A percentile compares a stretch with the other conserved stretches of the same genome.
Evolutionary conservation across 2,329 filamentous ascomycete genomes (phyloP).

Genomic region (Ceratocystis papillata): DNA sequence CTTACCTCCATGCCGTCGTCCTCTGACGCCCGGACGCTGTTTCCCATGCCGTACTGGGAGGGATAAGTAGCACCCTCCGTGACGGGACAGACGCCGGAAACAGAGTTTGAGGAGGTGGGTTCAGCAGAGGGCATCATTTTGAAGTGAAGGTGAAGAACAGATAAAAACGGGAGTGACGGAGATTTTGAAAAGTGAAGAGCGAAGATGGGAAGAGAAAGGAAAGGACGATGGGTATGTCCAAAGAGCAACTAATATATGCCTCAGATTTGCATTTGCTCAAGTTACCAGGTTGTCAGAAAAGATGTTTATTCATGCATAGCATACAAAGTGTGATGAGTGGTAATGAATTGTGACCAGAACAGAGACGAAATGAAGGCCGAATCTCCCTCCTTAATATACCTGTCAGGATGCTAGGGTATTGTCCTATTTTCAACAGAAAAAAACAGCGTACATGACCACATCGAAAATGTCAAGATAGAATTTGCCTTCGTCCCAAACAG

Average conservation of each 20-base stretch:
- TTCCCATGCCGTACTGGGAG: too few species aligned
- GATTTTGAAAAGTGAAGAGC: too few species aligned
- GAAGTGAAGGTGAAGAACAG: too few species aligned
- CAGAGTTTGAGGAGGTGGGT: not conserved
- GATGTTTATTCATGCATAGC: not conserved
- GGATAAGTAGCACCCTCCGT: not conserved
- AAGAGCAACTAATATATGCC: too few species aligned
- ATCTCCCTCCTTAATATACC: not conserved
- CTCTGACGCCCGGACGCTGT: too few species aligned
- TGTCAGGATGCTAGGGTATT: not conserved
- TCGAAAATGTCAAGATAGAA: not conserved
- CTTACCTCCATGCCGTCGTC: too few species aligned
- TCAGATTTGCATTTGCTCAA: too few species aligned
- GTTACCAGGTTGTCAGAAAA: not conserved
- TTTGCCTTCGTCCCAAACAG: not conserved
- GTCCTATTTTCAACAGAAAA: not conserved
- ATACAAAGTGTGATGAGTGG: not conserved
- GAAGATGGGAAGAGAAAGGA: too few species aligned
- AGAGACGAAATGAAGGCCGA: not conserved
- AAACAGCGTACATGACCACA: not conserved
- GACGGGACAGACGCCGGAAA: not conserved
- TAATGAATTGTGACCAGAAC: not conserved
- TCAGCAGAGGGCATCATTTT: too few species aligned
- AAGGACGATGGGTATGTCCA: too few species aligned
- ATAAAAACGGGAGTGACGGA: too few species aligned